Percentiles rank a stretch among this genome's conserved stretches.
Evolutionary conservation across 306 rosid genomes (phyloP).

Genomic region (Dryas drummondii): DNA sequence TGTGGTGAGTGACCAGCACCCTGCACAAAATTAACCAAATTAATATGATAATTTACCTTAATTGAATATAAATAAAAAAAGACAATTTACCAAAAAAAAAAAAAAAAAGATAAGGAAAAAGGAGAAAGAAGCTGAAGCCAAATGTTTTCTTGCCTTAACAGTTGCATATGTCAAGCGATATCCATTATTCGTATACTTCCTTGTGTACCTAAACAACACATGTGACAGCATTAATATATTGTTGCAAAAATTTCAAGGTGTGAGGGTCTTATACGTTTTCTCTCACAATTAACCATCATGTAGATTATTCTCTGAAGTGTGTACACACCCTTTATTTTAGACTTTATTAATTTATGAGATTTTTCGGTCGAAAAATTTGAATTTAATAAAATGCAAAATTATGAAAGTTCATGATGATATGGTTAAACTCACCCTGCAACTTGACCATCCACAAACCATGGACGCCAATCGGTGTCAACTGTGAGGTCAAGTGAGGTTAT

Average conservation of each 20-base stretch:
- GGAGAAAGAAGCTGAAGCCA: background rate
- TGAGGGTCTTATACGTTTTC: background rate
- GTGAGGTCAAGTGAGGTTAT: constrained; percentile 31
- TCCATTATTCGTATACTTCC: constrained; percentile 18
- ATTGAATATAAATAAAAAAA: background rate
- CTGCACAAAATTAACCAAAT: background rate
- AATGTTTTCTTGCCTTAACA: constrained; percentile 18
- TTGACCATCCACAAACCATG: constrained; percentile 38
- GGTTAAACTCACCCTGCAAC: constrained; percentile 29
- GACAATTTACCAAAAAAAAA: background rate
- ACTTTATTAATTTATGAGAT: too few species aligned
- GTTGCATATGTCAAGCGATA: constrained; percentile 33
- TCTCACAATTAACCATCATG: background rate
- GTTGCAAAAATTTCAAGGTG: background rate
- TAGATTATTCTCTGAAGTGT: too few species aligned
- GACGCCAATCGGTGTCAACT: constrained; percentile 34
- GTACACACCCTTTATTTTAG: too few species aligned
- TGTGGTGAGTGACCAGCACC: constrained; percentile 31
- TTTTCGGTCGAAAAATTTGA: background rate
- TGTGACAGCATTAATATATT: background rate
- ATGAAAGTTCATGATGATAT: background rate
- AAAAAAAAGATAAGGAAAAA: background rate
- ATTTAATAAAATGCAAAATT: background rate
- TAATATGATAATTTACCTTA: background rate
- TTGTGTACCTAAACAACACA: constrained; percentile 16